Percentiles rank a stretch among this genome's conserved stretches.
Conservation (phyloP, 2,329 filamentous ascomycete species). For the Ascochyta pisi region DNA sequence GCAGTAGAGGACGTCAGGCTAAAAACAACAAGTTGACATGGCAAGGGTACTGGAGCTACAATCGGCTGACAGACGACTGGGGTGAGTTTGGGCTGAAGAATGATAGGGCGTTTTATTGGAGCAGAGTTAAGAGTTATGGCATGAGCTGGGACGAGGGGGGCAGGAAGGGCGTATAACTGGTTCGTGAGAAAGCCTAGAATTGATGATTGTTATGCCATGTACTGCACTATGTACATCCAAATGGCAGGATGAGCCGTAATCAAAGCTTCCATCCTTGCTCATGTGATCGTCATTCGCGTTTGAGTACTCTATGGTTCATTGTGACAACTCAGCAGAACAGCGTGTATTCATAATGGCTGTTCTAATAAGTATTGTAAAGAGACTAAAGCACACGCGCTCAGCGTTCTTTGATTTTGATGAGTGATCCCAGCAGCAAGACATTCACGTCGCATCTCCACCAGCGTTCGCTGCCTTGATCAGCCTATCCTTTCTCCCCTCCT, state of each 20-base stretch:
- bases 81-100: slow-evolving; percentile 75
- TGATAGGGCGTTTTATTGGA: slow-evolving; percentile 67
- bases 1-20: slow-evolving; percentile 64
- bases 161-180: slow-evolving; percentile 12
- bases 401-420: background rate
- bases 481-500: slow-evolving; percentile 70
- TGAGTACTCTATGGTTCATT: too few species aligned
- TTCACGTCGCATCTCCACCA: slow-evolving; percentile 10
- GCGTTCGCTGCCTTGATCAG: slow-evolving; percentile 65
- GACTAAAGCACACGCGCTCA: too few species aligned
- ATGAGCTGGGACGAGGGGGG: slow-evolving; percentile 43
- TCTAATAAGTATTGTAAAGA: too few species aligned
- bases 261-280: too few species aligned
- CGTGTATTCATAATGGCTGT: too few species aligned
- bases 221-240: too few species aligned
- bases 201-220: background rate
- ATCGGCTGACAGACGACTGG: slow-evolving; percentile 88
- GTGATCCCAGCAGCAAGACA: background rate
- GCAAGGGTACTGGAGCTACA: slow-evolving; percentile 92
- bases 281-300: too few species aligned
- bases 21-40: slow-evolving; percentile 88
- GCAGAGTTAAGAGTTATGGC: slow-evolving; percentile 66
- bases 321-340: too few species aligned
- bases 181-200: background rate
- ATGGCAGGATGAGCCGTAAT: too few species aligned